phyloP scores from a whole-genome alignment of 164 flowering plant species.

The Houttuynia cordata region DNA sequence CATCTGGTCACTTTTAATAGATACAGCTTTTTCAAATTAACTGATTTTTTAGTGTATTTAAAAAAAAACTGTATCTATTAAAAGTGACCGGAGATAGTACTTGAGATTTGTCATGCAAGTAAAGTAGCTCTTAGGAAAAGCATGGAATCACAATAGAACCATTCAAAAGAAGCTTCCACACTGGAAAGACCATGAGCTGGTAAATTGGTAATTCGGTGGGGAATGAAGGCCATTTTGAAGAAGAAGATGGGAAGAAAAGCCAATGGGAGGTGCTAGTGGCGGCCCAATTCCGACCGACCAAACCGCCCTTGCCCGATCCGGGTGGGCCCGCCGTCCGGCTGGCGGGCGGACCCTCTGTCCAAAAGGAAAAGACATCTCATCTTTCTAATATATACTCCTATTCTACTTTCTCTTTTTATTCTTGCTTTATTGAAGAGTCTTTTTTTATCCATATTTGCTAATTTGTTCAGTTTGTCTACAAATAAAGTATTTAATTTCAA shows the following conservation, averaged over 20 bases:
- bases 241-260: neutral
- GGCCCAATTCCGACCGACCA: neutral
- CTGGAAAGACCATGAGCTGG: neutral
- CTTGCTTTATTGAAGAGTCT: too few relatives aligned
- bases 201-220: neutral
- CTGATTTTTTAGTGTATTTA: too few relatives aligned
- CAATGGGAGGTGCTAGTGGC: neutral
- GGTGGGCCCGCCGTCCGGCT: neutral
- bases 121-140: too few relatives aligned
- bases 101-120: too few relatives aligned
- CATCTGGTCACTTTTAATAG: too few relatives aligned
- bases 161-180: too few relatives aligned
- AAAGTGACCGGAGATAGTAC: too few relatives aligned
- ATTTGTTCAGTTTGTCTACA: neutral
- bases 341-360: neutral
- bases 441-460: neutral
- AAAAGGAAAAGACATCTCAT: neutral
- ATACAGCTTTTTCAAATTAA: too few relatives aligned
- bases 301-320: neutral
- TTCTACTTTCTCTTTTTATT: neutral
- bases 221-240: neutral
- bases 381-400: neutral
- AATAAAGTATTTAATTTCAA: too few relatives aligned
- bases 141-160: too few relatives aligned
- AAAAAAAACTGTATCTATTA: too few relatives aligned